Base-by-base conservation (phyloP, 371 early-diverging fungal species). In the Nematocida parisii region DNA sequence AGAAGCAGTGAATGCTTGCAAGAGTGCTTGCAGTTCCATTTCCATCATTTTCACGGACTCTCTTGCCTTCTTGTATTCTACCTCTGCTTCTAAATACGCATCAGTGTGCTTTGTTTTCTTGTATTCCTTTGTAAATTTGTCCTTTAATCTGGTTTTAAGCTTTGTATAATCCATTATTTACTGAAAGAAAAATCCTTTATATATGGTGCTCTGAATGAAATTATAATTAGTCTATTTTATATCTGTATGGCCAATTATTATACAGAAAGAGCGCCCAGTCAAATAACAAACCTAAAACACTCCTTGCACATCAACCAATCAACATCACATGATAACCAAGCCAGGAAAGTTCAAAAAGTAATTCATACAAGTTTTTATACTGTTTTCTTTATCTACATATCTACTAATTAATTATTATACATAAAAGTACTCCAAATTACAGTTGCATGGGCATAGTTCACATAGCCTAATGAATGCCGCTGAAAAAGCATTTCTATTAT, bases 41-140 rank as follows among this genome's bases (percentile, higher is more conserved):
- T 57, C 70, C 18, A 84, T 50, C 24, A 71, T 55, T 40, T 64
- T 73, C 2, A 84, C 50, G 20, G 55, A 47, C 24, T 84, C 82
- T 47, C 83, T 70, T 9, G 83, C 42, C 40, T 58, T 73, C 61
- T 74, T 81, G 66, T 86, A 87, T 22, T 72, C 60, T 45, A 66
- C 42, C 58, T 87, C 86, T 3, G 81, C 47, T n/a, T 82, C 71
- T 20, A 57, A n/a, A 62, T 82, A 86, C 39, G 68, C 85, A 4
- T 80, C 72, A 15, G 80, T 22, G 61, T 84, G 60, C 22, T 66
- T 20, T 39, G 83, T 83, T 24, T 85, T 73, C 33, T 70, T 83
- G 68, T 87, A 87, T 40, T 86, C 85, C 15, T 84, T 81, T 45
- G 66, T 85, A 42, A 70, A 45, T 24, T 85, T 57, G 55, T 83